Evolutionary conservation across 1,139 yeast genomes (phyloP).

Genomic region (Taphrina flavorubra): DNA sequence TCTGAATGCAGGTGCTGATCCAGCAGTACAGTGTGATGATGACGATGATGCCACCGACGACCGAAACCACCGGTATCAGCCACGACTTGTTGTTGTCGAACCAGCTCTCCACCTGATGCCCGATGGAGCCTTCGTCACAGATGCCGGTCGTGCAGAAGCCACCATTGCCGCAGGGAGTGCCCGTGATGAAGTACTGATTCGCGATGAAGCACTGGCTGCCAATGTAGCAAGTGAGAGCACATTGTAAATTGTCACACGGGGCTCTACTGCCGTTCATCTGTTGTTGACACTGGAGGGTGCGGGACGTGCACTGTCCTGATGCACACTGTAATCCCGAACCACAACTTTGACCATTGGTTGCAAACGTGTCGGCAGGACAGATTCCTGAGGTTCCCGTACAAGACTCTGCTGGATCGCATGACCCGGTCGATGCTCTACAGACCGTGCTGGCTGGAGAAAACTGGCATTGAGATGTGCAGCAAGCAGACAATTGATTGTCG

Average conservation of each 20-base stretch:
- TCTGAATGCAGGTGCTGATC: slow-evolving; percentile 18
- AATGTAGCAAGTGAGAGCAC: slow-evolving; percentile 51
- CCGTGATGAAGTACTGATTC: slow-evolving; percentile 53
- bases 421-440: slow-evolving; percentile 52
- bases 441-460: slow-evolving; percentile 50
- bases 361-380: slow-evolving; percentile 51
- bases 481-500: slow-evolving; percentile 52
- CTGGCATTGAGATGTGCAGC: slow-evolving; percentile 51
- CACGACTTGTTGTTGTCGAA: slow-evolving; percentile 47
- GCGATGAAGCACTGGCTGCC: slow-evolving; percentile 50
- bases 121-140: slow-evolving; percentile 49
- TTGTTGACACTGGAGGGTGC: slow-evolving; percentile 50
- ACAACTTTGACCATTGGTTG: slow-evolving; percentile 51
- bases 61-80: slow-evolving; percentile 48
- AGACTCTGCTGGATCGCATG: slow-evolving; percentile 53
- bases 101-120: slow-evolving; percentile 44
- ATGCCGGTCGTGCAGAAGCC: slow-evolving; percentile 52
- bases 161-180: slow-evolving; percentile 52
- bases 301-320: slow-evolving; percentile 54
- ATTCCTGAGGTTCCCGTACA: slow-evolving; percentile 53
- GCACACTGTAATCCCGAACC: slow-evolving; percentile 50
- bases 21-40: slow-evolving; percentile 33
- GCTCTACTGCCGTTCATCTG: slow-evolving; percentile 36
- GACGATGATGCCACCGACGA: slow-evolving; percentile 48
- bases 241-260: slow-evolving; percentile 52